phyloP scores from a whole-genome alignment of 805 yeast genomes.

The Saccharomycopsis sp. region DNA sequence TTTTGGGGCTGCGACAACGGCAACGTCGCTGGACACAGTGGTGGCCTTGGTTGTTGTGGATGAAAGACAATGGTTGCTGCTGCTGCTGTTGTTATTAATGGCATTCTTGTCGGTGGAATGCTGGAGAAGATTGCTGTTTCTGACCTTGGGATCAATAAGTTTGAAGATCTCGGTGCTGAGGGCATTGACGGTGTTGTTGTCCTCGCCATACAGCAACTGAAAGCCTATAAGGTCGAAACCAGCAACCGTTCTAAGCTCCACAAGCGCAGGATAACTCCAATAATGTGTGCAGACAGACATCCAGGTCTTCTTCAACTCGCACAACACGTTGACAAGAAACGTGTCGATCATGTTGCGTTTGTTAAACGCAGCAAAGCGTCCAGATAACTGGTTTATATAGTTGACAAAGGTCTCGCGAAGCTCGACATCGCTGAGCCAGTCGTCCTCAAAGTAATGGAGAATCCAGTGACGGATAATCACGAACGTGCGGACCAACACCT shows the following conservation, averaged over 20 bases:
- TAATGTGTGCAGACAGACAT: constrained; percentile 27
- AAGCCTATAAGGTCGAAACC: not conserved
- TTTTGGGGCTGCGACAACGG: too few relatives aligned
- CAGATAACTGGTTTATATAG: constrained; percentile 34
- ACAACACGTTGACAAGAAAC: constrained; percentile 33
- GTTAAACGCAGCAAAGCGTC: constrained; percentile 18
- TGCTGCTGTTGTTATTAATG: not conserved
- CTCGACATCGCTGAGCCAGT: constrained; percentile 52
- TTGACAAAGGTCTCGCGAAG: constrained; percentile 40
- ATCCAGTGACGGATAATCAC: constrained; percentile 88
- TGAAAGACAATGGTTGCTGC: not conserved
- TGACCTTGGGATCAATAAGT: constrained; percentile 6
- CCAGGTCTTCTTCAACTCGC: constrained; percentile 47
- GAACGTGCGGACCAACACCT: constrained; percentile 55
- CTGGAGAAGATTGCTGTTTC: constrained; percentile 3
- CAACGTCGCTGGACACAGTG: not conserved
- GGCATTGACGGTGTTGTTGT: not conserved
- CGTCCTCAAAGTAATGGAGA: constrained; percentile 79
- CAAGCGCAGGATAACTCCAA: constrained; percentile 8
- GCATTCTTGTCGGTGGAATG: not conserved
- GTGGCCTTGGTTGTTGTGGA: not conserved
- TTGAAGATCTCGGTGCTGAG: not conserved
- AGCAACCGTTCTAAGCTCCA: not conserved
- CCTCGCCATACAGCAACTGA: not conserved
- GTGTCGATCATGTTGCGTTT: constrained; percentile 18